Conservation (phyloP, 352 stramenopile genomes). For the Phytophthora hybrid region DNA sequence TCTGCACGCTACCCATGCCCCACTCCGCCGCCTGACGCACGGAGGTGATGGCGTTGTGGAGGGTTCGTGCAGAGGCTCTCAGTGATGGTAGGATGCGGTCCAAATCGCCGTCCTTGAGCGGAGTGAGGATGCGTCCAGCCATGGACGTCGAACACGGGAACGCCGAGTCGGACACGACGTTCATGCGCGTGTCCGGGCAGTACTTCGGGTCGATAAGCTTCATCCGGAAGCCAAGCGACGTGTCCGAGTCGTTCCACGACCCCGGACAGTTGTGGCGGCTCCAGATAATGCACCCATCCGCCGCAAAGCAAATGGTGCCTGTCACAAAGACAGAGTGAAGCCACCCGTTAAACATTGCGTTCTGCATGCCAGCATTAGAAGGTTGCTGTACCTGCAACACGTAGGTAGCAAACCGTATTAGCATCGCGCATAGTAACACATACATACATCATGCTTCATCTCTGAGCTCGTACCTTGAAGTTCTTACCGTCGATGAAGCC, state of each 20-base stretch:
- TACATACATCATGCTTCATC: too few relatives aligned
- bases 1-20: background rate
- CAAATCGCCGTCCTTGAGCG: background rate
- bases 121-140: background rate
- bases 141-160: background rate
- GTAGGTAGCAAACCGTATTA: too few relatives aligned
- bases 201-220: background rate
- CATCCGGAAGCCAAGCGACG: background rate
- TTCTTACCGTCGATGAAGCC: background rate
- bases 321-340: background rate
- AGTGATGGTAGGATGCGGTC: background rate
- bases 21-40: background rate
- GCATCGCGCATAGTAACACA: too few relatives aligned
- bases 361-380: too few relatives aligned
- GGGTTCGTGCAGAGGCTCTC: background rate
- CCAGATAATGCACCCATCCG: background rate
- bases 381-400: too few relatives aligned
- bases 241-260: background rate
- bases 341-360: background rate
- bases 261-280: background rate
- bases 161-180: background rate
- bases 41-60: background rate
- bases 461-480: background rate
- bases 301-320: background rate
- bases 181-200: background rate